Percentiles rank a stretch among this genome's conserved stretches.
phyloP scores from a whole-genome alignment of 306 rosid species.

The Quercus mongolica region DNA sequence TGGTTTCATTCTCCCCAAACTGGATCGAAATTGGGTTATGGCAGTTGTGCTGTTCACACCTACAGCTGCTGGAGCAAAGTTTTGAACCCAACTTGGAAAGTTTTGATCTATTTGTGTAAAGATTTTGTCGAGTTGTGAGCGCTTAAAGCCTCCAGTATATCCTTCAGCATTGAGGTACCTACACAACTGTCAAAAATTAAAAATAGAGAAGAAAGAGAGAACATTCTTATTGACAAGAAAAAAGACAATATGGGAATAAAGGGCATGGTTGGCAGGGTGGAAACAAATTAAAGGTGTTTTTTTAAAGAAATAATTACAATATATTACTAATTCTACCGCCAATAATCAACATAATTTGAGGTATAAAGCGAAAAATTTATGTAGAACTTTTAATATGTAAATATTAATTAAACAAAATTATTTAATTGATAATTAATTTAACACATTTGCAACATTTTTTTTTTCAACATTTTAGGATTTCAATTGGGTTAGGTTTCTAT shows the following conservation, averaged over 20 bases:
- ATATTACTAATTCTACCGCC: fast-evolving
- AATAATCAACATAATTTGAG: no score
- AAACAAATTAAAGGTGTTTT: no score
- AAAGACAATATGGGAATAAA: no score
- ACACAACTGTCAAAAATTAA: neutral
- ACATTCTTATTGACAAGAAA: neutral
- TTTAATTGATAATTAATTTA: no score
- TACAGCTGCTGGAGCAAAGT: constrained; percentile 32
- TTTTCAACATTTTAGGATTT: no score
- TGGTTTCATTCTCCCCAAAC: constrained; percentile 45
- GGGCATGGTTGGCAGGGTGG: no score
- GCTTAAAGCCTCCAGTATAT: constrained; percentile 37
- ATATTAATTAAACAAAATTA: no score
- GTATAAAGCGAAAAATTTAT: fast-evolving
- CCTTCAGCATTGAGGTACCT: constrained; percentile 40
- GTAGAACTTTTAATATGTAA: no score
- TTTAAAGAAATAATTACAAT: no score
- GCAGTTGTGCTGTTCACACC: constrained; percentile 23
- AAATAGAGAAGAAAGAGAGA: neutral
- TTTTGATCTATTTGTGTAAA: constrained; percentile 27
- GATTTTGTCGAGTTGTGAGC: constrained; percentile 21
- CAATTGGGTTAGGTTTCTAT: no score
- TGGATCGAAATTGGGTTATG: constrained; percentile 20
- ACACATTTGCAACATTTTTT: no score
- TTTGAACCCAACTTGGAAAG: constrained; percentile 29